A percentile compares a stretch with the other conserved stretches of the same genome.
Evolutionary conservation across 345 rosid species (phyloP).

Genomic region (Acer campestre): DNA sequence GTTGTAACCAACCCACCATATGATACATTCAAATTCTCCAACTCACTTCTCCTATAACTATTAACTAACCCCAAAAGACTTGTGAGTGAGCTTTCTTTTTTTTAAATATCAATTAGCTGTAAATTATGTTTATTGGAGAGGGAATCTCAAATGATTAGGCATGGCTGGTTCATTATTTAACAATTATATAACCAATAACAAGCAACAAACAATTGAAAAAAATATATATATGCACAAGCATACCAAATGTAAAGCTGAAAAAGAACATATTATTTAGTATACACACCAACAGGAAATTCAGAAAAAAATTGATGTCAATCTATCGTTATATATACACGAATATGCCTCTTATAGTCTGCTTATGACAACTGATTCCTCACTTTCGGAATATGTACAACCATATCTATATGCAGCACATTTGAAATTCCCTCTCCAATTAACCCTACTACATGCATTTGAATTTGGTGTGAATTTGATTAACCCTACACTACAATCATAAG

Average conservation of each 20-base stretch:
- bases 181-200: neutral
- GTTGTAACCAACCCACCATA: neutral
- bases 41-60: neutral
- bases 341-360: neutral
- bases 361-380: neutral
- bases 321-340: too few species aligned
- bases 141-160: slow-evolving; percentile 28
- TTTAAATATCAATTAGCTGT: neutral
- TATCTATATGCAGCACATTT: too few species aligned
- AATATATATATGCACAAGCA: neutral
- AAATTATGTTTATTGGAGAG: slow-evolving; percentile 16
- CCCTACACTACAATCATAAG: neutral
- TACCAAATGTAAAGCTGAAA: neutral
- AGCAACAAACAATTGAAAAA: neutral
- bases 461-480: neutral
- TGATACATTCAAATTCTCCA: slow-evolving; percentile 9
- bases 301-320: too few species aligned
- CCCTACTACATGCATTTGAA: too few species aligned
- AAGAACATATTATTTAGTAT: neutral
- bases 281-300: neutral
- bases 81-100: neutral
- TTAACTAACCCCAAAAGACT: neutral
- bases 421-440: too few species aligned
- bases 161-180: slow-evolving; percentile 16
- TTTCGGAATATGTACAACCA: neutral